Base-by-base conservation (phyloP, 306 rosid genomes). In the Crataegus laevigata region DNA sequence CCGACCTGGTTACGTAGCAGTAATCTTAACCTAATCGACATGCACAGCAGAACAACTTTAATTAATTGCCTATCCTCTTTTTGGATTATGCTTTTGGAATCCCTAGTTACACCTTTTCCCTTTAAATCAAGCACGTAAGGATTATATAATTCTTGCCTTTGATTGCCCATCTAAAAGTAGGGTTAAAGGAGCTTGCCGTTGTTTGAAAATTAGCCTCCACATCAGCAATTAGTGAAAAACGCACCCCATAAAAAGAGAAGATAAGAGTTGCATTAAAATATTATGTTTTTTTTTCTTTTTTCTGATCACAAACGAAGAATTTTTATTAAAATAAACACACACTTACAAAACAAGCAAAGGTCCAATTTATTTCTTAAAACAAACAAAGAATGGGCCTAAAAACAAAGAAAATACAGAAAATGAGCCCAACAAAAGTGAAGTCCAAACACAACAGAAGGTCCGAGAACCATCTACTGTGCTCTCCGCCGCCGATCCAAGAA, bases 131-230 rank as follows among this genome's bases (percentile, higher is more conserved):
- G 75, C 38, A 66, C 65, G 42, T 58, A 12, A 67, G 14, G 50
- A 66, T 66, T 45, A 19, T 66, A 71, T 71, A 45, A 32, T 36
- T 77, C n/a, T 58, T 59, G 21, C 59, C 50, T 29, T 72, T 72
- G 50, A 72, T 52, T 68, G 66, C 69, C 7, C 24, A 50, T 72
- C 75, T 24, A 66, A 68, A 69, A 60, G 72, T 21, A 34, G 81
- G 13, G 77, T 67, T 65, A 65, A 81, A 77, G 81, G 66, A 67
- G 81, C 59, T 28, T 76, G 52, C 64, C 43, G 76, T 68, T 29
- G 24, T 79, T 73, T 24, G 10, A 66, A 60, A 61, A 18, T 73
- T 40, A 72, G 57, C 19, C 25, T 59, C 76, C 21, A 59, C 57
- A 1, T 58, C 54, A 38, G 34, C 51, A n/a, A 32, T 55, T 22